Evolutionary conservation across 208 protist genomes (phyloP), one percentile per base, ranked within the genome.

Genomic region (Crithidia brevicula): DNA sequence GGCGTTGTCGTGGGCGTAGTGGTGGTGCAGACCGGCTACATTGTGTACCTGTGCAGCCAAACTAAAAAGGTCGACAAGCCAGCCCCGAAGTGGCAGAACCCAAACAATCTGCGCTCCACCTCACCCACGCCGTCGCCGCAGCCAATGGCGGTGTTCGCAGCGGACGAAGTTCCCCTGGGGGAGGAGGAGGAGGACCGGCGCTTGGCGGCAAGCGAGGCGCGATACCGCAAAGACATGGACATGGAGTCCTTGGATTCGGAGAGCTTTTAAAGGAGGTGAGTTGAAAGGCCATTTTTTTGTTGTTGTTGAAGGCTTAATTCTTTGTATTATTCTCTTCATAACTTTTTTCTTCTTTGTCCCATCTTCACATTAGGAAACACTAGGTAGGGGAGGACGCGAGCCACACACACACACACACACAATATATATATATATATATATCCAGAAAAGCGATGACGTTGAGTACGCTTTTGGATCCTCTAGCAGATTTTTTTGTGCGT

Each of bases 21-120:
- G 6, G 56, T 70, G 27, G n/a, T 50, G 4, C 72, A 77, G 51
- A 63, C 64, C 3, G 36, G 57, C 45, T 65, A 62, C 58, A 77
- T 72, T 50, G 64, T 77, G 8, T 77, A 77, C 51, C 51, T 68
- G 25, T 72, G 63, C 33, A 60, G 61, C n/a, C 25, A 30, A 0
- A 36, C 63, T 6, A 47, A 69, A n/a, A 52, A 30, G 40, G 38
- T 61, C 15, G 63, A 61, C 45, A 46, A 51, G 49, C 67, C 45
- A 30, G 62, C 58, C n/a, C 63, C 49, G 20, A 77, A 50, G 58
- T 67, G 43, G 62, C 62, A 45, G 43, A 31, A 54, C 16, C 62
- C 38, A 40, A 42, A 40, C 20, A 45, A 52, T 22, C 33, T 65
- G 59, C 60, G 40, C 34, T 20, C 33, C 33, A 53, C 57, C 45